Conservation (phyloP, 345 rosid genomes). For the Salix arbutifolia region DNA sequence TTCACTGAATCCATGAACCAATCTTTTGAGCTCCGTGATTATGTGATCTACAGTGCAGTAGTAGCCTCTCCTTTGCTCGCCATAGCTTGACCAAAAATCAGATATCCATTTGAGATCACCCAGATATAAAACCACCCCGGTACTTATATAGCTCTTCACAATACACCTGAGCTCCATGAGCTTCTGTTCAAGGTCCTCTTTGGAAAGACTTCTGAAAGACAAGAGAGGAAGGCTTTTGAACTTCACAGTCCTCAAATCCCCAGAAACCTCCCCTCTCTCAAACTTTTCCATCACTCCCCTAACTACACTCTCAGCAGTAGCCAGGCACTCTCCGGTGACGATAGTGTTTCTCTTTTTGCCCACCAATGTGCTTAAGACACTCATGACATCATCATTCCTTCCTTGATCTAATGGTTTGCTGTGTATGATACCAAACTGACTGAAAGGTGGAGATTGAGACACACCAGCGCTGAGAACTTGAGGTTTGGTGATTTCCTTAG, state of each 20-base stretch:
- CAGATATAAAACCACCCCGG: constrained; percentile 51
- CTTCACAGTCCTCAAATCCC: constrained; percentile 41
- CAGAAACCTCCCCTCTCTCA: constrained; percentile 47
- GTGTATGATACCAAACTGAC: constrained; percentile 21
- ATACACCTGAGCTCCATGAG: constrained; percentile 48
- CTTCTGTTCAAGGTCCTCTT: constrained; percentile 56
- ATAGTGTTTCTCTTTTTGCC: constrained; percentile 47
- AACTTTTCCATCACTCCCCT: constrained; percentile 49
- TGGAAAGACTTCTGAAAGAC: constrained; percentile 41
- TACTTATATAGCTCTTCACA: constrained; percentile 36
- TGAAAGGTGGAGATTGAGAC: constrained; percentile 27
- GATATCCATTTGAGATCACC: constrained; percentile 61
- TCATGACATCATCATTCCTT: constrained; percentile 35
- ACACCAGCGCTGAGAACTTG: constrained; percentile 10
- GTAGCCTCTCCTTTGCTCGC: constrained; percentile 43
- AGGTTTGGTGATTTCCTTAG: constrained; percentile 29
- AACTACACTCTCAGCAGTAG: constrained; percentile 37
- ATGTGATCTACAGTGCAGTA: constrained; percentile 44
- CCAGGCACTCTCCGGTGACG: constrained; percentile 45
- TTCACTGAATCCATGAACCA: constrained; percentile 40
- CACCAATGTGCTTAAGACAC: constrained; percentile 39
- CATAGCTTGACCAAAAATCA: constrained; percentile 52
- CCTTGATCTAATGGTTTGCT: constrained; percentile 25
- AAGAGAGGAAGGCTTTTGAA: constrained; percentile 52
- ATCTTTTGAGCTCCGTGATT: constrained; percentile 51